phyloP scores from a whole-genome alignment of 2,329 filamentous ascomycete species.

The Fusarium fujikuroi region DNA sequence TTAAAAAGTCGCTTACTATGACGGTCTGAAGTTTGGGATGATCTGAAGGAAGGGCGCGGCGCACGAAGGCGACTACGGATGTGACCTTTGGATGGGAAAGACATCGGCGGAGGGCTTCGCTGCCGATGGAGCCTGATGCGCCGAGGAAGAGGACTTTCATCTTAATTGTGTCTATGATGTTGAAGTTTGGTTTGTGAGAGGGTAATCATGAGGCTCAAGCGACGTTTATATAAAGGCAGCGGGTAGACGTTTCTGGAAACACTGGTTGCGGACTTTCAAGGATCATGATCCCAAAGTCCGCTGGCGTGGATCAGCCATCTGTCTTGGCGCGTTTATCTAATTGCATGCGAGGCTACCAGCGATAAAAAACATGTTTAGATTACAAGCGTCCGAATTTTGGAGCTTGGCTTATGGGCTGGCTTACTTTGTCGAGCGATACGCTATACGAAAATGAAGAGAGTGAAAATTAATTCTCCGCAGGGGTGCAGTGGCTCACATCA shows the following conservation, averaged over 20 bases:
- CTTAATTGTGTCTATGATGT: accelerated
- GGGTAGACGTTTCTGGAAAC: accelerated
- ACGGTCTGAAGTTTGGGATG: conserved; percentile 29
- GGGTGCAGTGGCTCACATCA: not conserved
- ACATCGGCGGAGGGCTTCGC: conserved; percentile 47
- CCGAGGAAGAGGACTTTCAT: conserved; percentile 53
- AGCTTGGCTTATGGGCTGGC: not conserved
- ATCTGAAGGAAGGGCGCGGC: conserved; percentile 41
- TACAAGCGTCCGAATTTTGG: accelerated
- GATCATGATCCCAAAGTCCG: not conserved
- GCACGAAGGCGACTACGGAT: conserved; percentile 47
- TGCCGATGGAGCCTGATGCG: conserved; percentile 49
- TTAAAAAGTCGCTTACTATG: conserved; percentile 33
- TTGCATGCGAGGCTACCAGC: accelerated
- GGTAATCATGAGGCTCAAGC: not conserved
- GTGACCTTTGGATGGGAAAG: conserved; percentile 47
- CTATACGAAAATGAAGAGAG: not conserved
- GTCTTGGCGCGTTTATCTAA: not conserved
- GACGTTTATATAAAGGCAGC: not conserved
- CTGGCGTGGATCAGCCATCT: not conserved
- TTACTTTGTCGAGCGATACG: accelerated
- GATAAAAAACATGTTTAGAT: accelerated
- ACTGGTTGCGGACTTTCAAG: not conserved
- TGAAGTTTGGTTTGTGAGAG: accelerated
- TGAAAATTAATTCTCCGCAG: not conserved